phyloP scores from a whole-genome alignment of 179 eudicot species.

The Amaranthus tricolor region DNA sequence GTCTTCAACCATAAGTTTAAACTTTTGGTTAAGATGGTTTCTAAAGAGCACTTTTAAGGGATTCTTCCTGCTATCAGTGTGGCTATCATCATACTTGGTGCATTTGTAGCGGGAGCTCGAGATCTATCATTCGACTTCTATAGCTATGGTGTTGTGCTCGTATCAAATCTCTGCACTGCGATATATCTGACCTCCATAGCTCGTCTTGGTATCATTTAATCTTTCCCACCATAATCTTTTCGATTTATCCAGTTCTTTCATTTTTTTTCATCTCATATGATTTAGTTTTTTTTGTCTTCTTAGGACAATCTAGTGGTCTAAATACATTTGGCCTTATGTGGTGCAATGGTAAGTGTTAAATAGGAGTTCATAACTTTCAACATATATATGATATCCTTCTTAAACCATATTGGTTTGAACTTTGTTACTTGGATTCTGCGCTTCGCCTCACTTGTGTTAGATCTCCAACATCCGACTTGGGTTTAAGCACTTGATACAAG shows the following conservation, averaged over 20 bases:
- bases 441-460: too few species aligned
- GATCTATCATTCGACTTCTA: slow-evolving; percentile 81
- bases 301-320: slow-evolving; percentile 89
- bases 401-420: too few species aligned
- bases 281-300: neutral
- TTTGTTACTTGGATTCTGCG: too few species aligned
- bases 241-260: neutral
- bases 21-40: too few species aligned
- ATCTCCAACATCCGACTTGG: too few species aligned
- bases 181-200: slow-evolving; percentile 90
- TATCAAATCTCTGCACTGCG: slow-evolving; percentile 77
- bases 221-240: neutral
- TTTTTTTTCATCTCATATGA: slow-evolving; percentile 13
- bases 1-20: too few species aligned
- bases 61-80: slow-evolving; percentile 47
- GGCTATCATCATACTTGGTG: slow-evolving; percentile 72
- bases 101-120: slow-evolving; percentile 84
- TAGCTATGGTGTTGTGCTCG: slow-evolving; percentile 74
- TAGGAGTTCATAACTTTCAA: neutral
- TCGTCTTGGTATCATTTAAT: slow-evolving; percentile 64
- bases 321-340: slow-evolving; percentile 97
- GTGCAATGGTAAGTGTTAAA: slow-evolving; percentile 69
- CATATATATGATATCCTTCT: too few species aligned
- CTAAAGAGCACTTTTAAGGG: too few species aligned
- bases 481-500: too few species aligned